phyloP scores from a whole-genome alignment of 169 alveolate genomes.

The Theileria parva region DNA sequence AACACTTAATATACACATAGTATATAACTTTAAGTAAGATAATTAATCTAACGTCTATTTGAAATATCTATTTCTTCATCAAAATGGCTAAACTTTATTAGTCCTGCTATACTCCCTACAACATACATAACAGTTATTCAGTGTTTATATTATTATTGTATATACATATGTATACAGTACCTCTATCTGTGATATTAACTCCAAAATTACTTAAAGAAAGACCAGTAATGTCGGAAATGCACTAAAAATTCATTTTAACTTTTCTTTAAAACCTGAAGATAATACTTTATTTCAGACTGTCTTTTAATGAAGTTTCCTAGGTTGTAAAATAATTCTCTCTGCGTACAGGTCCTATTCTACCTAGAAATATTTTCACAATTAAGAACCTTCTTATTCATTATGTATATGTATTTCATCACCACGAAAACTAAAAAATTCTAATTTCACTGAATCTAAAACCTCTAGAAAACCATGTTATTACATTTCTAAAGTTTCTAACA shows the following conservation, averaged over 20 bases:
- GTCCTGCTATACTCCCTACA: constrained; percentile 28
- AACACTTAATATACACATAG: not conserved
- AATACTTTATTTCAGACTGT: constrained; percentile 16
- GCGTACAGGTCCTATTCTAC: constrained; percentile 25
- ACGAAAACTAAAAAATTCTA: not conserved
- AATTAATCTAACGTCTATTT: constrained; percentile 16
- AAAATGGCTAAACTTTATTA: constrained; percentile 13
- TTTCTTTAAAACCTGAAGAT: constrained; percentile 4
- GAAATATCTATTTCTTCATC: constrained; percentile 28
- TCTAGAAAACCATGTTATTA: constrained; percentile 20
- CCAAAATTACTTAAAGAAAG: constrained; percentile 1
- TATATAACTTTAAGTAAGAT: no score
- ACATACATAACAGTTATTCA: not conserved
- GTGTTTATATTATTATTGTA: not conserved
- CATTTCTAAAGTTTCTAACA: constrained; percentile 4
- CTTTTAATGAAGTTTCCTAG: constrained; percentile 6
- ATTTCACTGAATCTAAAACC: constrained; percentile 16
- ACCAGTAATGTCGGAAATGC: constrained; percentile 3
- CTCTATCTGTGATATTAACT: constrained; percentile 6
- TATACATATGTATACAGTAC: not conserved
- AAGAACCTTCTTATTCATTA: constrained; percentile 5
- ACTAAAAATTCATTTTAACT: not conserved
- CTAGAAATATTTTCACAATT: not conserved
- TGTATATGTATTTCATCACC: constrained; percentile 13
- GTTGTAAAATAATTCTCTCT: constrained; percentile 24